Base-by-base conservation (phyloP, 192 early-diverging fungal species). In the Mortierella antarctica region DNA sequence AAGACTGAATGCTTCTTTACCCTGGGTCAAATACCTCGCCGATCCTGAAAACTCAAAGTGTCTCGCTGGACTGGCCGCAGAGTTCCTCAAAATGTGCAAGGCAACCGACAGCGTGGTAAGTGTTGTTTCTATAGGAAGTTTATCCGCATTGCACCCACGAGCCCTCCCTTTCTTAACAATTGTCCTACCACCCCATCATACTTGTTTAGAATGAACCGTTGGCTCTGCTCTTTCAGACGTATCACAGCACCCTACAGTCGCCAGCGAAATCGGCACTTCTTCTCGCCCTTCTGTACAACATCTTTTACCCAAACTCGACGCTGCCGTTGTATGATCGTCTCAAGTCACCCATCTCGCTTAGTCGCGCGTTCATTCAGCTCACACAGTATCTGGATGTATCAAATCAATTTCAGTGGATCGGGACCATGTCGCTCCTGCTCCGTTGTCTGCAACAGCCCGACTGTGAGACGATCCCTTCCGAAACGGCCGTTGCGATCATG, bases 331-430 rank as follows among this genome's bases (percentile, higher is more conserved):
- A 80, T 41, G 77, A 80, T 20, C 77, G 77, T 1, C 61, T 71
- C 58, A 80, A 80, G 54, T 72, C 77, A 44, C 65, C 77, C 12
- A 72, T 80, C 14, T 72, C 70, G 41, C 53, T 79, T 11, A 72
- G 77, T 53, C 50, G 70, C 7, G 63, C 77, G 12, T 80, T 80
- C 14, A 51, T 80, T 17, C 77, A 80, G 23, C 20, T 80, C n/a
- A 80, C 70, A 8, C 77, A 80, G 20, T 72, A 80, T 41, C 51
- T 80, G 53, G 77, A 80, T 47, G 70, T 87, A 9, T 58, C 67
- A 17, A 85, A 87, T 62, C 71, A 75, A 4, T 76, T 82, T 45
- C 81, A 84, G 49, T 87, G 88, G 88, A 78, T 74, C 18, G 86
- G 83, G 40, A 85, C 82, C 5, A 68, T 87, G 62, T 60, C 74